Conservation (phyloP, 2,329 filamentous ascomycete species). For the Stylonectria norvegica region DNA sequence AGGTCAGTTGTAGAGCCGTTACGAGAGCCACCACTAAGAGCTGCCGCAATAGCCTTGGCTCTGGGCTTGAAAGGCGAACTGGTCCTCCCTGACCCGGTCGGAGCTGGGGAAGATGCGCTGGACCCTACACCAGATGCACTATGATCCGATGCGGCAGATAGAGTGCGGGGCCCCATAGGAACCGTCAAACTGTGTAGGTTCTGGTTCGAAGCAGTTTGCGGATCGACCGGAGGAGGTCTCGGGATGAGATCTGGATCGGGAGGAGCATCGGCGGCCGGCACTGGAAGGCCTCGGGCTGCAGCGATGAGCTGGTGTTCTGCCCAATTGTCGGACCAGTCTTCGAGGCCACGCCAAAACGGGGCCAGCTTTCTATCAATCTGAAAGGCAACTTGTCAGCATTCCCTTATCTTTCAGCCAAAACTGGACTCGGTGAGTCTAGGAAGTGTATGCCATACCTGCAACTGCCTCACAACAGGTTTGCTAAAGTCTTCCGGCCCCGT, state of each 20-base stretch:
- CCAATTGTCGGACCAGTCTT: slow-evolving; percentile 87
- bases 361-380: slow-evolving; percentile 91
- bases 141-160: slow-evolving; percentile 74
- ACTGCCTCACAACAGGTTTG: slow-evolving; percentile 80
- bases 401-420: no score
- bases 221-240: slow-evolving; percentile 42
- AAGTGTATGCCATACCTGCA: slow-evolving; percentile 64
- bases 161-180: slow-evolving; percentile 72
- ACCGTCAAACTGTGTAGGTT: slow-evolving; percentile 72
- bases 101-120: slow-evolving; percentile 46
- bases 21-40: slow-evolving; percentile 70
- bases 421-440: not conserved
- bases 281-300: slow-evolving; percentile 75
- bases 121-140: slow-evolving; percentile 58
- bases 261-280: slow-evolving; percentile 80
- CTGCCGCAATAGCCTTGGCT: slow-evolving; percentile 83
- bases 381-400: slow-evolving; percentile 14
- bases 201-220: slow-evolving; percentile 47
- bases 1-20: slow-evolving; percentile 71
- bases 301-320: slow-evolving; percentile 94
- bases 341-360: slow-evolving; percentile 91
- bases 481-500: slow-evolving; percentile 90
- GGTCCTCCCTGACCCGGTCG: slow-evolving; percentile 33
- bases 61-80: slow-evolving; percentile 70
- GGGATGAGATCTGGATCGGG: slow-evolving; percentile 64